phyloP scores from a whole-genome alignment of 169 alveolate genomes.

The Theileria sp. region DNA sequence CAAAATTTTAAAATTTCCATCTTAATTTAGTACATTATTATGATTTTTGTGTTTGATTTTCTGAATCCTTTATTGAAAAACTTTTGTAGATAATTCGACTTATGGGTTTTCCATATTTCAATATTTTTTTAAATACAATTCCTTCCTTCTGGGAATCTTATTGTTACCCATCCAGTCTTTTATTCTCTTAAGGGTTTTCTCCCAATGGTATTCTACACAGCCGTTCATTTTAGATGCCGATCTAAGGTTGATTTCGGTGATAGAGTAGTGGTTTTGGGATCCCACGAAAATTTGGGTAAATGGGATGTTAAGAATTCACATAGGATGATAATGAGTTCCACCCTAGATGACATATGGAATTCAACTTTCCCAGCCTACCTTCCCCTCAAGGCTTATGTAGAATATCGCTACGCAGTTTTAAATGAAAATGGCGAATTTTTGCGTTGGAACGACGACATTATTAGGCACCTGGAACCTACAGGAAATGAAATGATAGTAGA shows the following conservation, averaged over 20 bases:
- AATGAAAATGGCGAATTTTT: constrained; percentile 45
- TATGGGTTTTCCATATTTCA: not conserved
- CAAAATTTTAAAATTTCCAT: not conserved
- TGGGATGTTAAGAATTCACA: constrained; percentile 37
- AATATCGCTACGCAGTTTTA: constrained; percentile 62
- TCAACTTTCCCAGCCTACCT: constrained; percentile 58
- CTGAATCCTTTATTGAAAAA: not conserved
- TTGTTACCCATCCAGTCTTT: not conserved
- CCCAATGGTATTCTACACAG: constrained; percentile 50
- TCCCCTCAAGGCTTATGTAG: constrained; percentile 49
- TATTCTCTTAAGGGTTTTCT: not conserved
- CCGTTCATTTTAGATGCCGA: constrained; percentile 61
- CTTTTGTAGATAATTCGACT: not conserved
- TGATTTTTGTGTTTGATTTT: too few relatives aligned
- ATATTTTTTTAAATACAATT: not conserved
- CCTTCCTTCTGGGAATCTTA: not conserved
- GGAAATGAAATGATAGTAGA: constrained; percentile 68
- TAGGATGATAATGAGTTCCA: constrained; percentile 22
- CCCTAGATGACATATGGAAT: constrained; percentile 59
- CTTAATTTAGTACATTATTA: not conserved
- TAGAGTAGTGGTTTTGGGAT: constrained; percentile 55
- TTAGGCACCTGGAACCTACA: constrained; percentile 55
- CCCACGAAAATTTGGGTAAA: constrained; percentile 51
- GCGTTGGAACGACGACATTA: constrained; percentile 52
- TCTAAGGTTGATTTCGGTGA: constrained; percentile 50